Evolutionary conservation across 768 basidiomycete species (phyloP).

Genomic region (Clitopilus passeckerianus): DNA sequence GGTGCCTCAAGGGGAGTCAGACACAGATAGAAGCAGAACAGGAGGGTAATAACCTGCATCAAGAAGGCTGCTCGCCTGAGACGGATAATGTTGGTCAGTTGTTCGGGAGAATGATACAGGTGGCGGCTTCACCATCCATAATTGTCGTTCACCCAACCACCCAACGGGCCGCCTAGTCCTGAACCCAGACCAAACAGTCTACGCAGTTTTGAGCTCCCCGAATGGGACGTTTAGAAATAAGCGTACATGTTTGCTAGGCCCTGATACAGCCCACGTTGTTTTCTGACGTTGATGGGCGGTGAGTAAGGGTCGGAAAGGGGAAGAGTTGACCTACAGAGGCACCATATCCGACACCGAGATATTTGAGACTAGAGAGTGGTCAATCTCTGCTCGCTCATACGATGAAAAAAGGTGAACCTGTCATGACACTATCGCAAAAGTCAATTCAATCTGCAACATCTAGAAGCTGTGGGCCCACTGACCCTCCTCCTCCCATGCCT

Average conservation of each 20-base stretch:
- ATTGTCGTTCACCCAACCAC: conserved; percentile 80
- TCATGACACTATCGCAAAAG: conserved; percentile 62
- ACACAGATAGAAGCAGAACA: neutral
- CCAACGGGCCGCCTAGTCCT: conserved; percentile 73
- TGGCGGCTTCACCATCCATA: conserved; percentile 70
- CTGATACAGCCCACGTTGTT: conserved; percentile 87
- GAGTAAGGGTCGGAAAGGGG: conserved; percentile 4
- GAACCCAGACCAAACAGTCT: conserved; percentile 85
- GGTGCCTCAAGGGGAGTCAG: conserved; percentile 51
- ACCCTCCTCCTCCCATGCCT: conserved; percentile 92
- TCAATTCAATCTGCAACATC: conserved; percentile 3
- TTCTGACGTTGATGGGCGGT: conserved; percentile 35
- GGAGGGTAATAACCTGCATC: conserved; percentile 55
- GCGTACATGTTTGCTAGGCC: conserved; percentile 85
- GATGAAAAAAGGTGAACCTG: conserved; percentile 43
- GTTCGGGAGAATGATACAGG: neutral
- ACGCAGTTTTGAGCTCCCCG: conserved; percentile 4
- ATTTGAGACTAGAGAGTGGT: conserved; percentile 58
- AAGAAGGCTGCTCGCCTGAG: conserved; percentile 82
- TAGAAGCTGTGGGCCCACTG: conserved; percentile 26
- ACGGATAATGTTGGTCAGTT: conserved; percentile 4
- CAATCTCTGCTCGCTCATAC: conserved; percentile 15
- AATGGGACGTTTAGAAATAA: conserved; percentile 1
- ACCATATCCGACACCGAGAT: conserved; percentile 86
- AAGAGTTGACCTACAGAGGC: conserved; percentile 57